Percentiles rank a stretch among this genome's conserved stretches.
Evolutionary conservation across 2,329 filamentous ascomycete genomes (phyloP).

Genomic region (Colletotrichum ledebouriae): DNA sequence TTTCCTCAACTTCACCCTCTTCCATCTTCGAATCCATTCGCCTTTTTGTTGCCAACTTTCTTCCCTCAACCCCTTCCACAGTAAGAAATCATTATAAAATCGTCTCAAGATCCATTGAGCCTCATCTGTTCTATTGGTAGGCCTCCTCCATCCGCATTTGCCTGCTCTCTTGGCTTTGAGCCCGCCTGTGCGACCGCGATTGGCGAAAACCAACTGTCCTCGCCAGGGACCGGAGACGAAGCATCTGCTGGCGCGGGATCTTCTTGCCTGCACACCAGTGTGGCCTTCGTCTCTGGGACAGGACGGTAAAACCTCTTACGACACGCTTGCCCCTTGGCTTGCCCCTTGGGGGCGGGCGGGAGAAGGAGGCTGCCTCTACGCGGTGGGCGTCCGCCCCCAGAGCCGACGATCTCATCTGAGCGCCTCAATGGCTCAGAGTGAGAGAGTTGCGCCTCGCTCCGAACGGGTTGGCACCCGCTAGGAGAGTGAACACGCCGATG

Average conservation of each 20-base stretch:
- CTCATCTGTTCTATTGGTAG: background rate
- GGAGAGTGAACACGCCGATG: slow-evolving; percentile 9
- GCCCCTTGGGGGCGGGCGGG: background rate
- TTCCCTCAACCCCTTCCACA: too few relatives aligned
- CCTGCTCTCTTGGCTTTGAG: slow-evolving; percentile 15
- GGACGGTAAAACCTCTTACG: background rate
- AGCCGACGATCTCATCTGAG: background rate
- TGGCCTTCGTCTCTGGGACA: background rate
- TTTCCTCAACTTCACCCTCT: too few relatives aligned
- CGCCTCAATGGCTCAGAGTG: background rate
- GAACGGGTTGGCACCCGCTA: slow-evolving; percentile 1
- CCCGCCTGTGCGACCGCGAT: background rate
- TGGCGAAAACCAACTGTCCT: background rate
- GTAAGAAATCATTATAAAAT: too few relatives aligned
- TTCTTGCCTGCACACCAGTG: background rate
- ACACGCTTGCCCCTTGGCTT: slow-evolving; percentile 2
- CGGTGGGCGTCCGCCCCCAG: background rate
- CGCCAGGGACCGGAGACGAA: background rate
- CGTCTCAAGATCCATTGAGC: too few relatives aligned
- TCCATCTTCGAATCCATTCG: too few relatives aligned
- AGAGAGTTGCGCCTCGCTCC: background rate
- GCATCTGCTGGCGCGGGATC: background rate
- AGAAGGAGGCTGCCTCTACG: background rate
- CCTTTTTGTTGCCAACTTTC: too few relatives aligned
- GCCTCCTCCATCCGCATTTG: slow-evolving; percentile 3